Evolutionary conservation across 2,329 filamentous ascomycete genomes (phyloP).

Genomic region (Amauroascus verrucosus): DNA sequence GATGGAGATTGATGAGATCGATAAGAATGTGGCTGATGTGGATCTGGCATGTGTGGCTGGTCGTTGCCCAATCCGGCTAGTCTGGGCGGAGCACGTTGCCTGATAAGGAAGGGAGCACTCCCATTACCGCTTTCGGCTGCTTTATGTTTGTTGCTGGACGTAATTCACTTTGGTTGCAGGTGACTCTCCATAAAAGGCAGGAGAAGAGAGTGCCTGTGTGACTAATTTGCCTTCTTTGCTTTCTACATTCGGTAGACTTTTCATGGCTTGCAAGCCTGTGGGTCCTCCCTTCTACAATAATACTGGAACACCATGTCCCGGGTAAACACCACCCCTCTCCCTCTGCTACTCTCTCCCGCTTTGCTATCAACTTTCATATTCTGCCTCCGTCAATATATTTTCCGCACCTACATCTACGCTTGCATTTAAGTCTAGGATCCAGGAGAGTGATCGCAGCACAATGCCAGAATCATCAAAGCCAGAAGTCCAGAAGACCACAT

Average conservation of each 20-base stretch:
- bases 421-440: neutral
- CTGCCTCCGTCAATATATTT: too few species aligned
- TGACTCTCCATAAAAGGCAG: neutral
- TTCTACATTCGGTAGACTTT: neutral
- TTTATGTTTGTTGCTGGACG: neutral
- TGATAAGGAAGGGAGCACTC: neutral
- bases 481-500: conserved; percentile 26
- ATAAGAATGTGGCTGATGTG: neutral
- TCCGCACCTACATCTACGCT: too few species aligned
- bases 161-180: neutral
- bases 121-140: neutral
- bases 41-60: neutral
- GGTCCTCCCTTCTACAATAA: neutral
- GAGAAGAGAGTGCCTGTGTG: neutral
- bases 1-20: too few species aligned
- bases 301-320: too few species aligned
- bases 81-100: neutral
- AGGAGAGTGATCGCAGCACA: too few species aligned
- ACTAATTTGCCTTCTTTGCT: neutral
- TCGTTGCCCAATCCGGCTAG: neutral
- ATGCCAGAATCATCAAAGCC: conserved; percentile 29
- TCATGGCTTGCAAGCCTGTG: neutral
- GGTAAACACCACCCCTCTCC: neutral
- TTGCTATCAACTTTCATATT: too few species aligned
- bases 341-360: too few species aligned